phyloP scores from a whole-genome alignment of 176 grass and related monocot species.

The Eremochloa ophiuroides region DNA sequence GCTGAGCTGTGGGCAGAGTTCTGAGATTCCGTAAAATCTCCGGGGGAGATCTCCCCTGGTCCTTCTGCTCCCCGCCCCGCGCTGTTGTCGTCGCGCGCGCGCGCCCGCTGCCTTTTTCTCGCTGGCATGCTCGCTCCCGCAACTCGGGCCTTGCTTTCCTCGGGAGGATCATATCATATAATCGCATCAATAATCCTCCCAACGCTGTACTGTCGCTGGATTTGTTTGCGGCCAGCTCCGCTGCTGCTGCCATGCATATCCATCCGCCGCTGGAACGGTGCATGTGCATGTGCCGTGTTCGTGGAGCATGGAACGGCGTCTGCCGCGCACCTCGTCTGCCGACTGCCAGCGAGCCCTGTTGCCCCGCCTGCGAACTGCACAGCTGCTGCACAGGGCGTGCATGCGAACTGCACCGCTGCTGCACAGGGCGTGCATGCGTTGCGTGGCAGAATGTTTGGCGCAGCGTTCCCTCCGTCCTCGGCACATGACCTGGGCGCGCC shows the following conservation, averaged over 20 bases:
- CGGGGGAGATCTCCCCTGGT: slow-evolving; percentile 40
- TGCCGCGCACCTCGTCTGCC: neutral
- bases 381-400: too few relatives aligned
- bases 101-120: neutral
- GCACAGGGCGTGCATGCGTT: neutral
- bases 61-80: slow-evolving; percentile 41
- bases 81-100: slow-evolving; percentile 30
- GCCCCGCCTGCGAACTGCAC: too few relatives aligned
- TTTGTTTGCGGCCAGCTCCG: neutral
- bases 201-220: slow-evolving; percentile 16
- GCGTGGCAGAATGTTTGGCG: slow-evolving; percentile 15
- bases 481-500: slow-evolving; percentile 22
- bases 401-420: too few relatives aligned
- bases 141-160: slow-evolving; percentile 5
- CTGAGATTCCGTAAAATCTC: slow-evolving; percentile 61
- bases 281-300: neutral
- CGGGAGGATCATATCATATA: slow-evolving; percentile 28
- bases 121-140: neutral
- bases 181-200: neutral
- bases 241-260: neutral
- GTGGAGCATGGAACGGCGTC: neutral
- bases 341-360: neutral
- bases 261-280: too few relatives aligned
- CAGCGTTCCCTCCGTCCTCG: neutral
- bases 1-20: slow-evolving; percentile 33